Conservation (phyloP, 768 basidiomycete genomes). For the Auricularia sp. region DNA sequence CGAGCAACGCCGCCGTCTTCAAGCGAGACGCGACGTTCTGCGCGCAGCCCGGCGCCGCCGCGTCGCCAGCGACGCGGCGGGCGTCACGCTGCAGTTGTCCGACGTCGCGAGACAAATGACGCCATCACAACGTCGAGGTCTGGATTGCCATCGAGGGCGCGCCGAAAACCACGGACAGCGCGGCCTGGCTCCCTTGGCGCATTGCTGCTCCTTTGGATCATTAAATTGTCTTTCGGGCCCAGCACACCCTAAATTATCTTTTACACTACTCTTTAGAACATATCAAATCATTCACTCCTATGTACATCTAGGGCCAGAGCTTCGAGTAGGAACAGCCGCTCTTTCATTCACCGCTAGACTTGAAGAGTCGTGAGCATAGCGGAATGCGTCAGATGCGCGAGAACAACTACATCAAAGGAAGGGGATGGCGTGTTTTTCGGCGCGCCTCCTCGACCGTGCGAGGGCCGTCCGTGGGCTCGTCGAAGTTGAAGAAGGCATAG, state of each 20-base stretch:
- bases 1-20: background rate
- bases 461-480: conserved; percentile 40
- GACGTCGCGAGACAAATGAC: background rate
- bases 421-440: conserved; percentile 1
- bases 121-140: background rate
- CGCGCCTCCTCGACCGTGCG: conserved; percentile 31
- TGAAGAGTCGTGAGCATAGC: background rate
- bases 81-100: background rate
- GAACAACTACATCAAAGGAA: background rate
- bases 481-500: conserved; percentile 50
- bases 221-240: too few species aligned
- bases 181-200: background rate
- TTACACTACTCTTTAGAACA: too few species aligned
- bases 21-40: background rate
- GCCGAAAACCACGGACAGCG: background rate
- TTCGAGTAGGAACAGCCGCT: background rate
- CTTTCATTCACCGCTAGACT: background rate
- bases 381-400: background rate
- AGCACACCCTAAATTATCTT: too few species aligned
- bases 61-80: background rate
- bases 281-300: too few species aligned
- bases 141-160: background rate
- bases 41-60: background rate
- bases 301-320: too few species aligned
- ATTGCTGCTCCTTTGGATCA: background rate